A percentile compares a stretch with the other conserved stretches of the same genome.
Conservation (phyloP, 805 yeast genomes). For the Sugiyamaella valdiviana region DNA sequence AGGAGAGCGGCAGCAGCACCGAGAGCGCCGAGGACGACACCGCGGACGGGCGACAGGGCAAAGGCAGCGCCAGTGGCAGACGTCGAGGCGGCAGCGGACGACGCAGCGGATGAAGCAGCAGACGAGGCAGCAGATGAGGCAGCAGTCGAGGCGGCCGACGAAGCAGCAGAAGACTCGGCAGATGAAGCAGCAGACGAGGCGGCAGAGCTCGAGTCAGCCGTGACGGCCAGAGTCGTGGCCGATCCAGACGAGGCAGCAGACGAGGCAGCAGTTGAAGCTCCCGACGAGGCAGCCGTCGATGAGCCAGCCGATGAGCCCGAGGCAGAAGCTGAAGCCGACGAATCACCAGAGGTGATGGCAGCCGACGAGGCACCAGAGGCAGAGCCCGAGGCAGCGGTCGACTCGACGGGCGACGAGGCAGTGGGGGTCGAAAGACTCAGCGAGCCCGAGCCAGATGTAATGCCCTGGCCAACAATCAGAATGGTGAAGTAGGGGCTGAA, state of each 20-base stretch:
- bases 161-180: slow-evolving; percentile 7
- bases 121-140: slow-evolving; percentile 17
- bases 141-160: not conserved
- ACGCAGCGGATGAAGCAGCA: slow-evolving; percentile 13
- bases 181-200: slow-evolving; percentile 7
- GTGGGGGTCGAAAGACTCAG: slow-evolving; percentile 2
- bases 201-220: slow-evolving; percentile 5
- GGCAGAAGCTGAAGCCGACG: slow-evolving; percentile 12
- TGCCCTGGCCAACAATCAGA: slow-evolving; percentile 21
- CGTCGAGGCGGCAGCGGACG: slow-evolving; percentile 20
- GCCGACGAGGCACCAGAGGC: slow-evolving; percentile 11
- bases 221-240: slow-evolving; percentile 9
- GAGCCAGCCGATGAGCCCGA: slow-evolving; percentile 7
- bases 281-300: slow-evolving; percentile 7
- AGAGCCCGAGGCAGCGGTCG: slow-evolving; percentile 12
- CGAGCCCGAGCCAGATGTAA: slow-evolving; percentile 15
- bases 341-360: slow-evolving; percentile 7
- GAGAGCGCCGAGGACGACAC: slow-evolving; percentile 8
- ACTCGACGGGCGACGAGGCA: slow-evolving; percentile 6
- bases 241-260: slow-evolving; percentile 13
- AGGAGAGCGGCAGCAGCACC: slow-evolving; percentile 13
- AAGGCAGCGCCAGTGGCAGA: slow-evolving; percentile 12
- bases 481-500: slow-evolving; percentile 25
- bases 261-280: slow-evolving; percentile 7
- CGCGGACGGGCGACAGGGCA: slow-evolving; percentile 8